phyloP scores from a whole-genome alignment of 1,284 basidiomycete species.

The Fistulina hepatica region DNA sequence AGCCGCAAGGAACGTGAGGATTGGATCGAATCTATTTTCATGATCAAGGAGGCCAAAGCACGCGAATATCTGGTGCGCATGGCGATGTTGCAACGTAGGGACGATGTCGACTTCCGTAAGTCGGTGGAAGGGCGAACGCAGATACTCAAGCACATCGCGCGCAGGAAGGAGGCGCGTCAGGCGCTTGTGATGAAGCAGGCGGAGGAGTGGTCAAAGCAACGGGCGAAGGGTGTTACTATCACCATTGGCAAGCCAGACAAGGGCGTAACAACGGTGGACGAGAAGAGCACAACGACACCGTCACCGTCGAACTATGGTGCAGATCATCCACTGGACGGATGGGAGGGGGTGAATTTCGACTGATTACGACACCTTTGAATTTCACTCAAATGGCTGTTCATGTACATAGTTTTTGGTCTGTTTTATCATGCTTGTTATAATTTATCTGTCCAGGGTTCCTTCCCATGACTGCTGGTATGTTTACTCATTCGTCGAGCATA shows the following conservation, averaged over 20 bases:
- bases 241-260: neutral
- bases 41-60: slow-evolving; percentile 32
- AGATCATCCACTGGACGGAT: no score
- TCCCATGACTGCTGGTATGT: no score
- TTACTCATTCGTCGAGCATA: no score
- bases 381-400: no score
- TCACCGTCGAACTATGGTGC: no score
- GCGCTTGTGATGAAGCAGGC: slow-evolving; percentile 26
- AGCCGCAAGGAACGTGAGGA: slow-evolving; percentile 44
- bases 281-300: no score
- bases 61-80: slow-evolving; percentile 34
- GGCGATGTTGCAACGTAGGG: slow-evolving; percentile 35
- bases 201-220: neutral
- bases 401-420: no score
- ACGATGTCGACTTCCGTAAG: neutral
- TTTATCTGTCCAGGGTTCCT: no score
- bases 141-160: slow-evolving; percentile 14
- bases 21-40: slow-evolving; percentile 51
- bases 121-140: slow-evolving; percentile 10
- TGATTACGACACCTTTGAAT: no score
- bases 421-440: no score
- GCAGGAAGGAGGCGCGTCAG: slow-evolving; percentile 33
- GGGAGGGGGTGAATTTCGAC: no score
- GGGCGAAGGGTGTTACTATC: neutral
- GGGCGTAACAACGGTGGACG: no score